Evolutionary conservation across 2,329 filamentous ascomycete species (phyloP).

Genomic region (Grosmannia huntii): DNA sequence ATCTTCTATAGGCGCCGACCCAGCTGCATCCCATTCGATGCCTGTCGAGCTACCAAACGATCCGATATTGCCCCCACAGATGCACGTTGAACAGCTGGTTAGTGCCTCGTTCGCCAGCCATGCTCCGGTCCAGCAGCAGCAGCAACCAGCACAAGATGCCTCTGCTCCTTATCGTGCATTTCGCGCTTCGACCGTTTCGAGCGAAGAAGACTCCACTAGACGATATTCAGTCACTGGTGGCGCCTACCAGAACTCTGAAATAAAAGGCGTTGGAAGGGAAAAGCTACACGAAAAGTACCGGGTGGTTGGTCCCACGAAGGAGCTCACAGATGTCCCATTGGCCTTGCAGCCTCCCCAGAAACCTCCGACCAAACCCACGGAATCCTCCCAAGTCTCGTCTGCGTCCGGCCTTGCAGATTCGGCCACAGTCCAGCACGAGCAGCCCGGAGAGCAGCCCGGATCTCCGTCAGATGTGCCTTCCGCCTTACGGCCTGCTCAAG

Average conservation of each 20-base stretch:
- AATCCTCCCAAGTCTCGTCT: not conserved
- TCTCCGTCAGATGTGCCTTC: not conserved
- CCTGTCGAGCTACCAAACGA: conserved; percentile 27
- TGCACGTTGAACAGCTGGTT: not conserved
- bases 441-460: not conserved
- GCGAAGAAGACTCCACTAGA: not conserved
- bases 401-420: not conserved
- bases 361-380: not conserved
- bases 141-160: not conserved
- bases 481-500: not conserved
- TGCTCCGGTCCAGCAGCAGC: not conserved
- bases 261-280: not conserved
- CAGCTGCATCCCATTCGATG: conserved; percentile 5
- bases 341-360: not conserved
- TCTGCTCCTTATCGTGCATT: conserved; percentile 3
- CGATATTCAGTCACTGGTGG: conserved; percentile 9
- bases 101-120: not conserved
- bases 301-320: not conserved
- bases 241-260: conserved; percentile 9
- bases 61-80: conserved; percentile 9
- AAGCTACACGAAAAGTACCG: not conserved
- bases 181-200: not conserved
- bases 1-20: not conserved
- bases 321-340: not conserved
- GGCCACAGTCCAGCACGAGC: not conserved